Base-by-base conservation (phyloP, 2,329 filamentous ascomycete species). In the Trichoderma atroviride region DNA sequence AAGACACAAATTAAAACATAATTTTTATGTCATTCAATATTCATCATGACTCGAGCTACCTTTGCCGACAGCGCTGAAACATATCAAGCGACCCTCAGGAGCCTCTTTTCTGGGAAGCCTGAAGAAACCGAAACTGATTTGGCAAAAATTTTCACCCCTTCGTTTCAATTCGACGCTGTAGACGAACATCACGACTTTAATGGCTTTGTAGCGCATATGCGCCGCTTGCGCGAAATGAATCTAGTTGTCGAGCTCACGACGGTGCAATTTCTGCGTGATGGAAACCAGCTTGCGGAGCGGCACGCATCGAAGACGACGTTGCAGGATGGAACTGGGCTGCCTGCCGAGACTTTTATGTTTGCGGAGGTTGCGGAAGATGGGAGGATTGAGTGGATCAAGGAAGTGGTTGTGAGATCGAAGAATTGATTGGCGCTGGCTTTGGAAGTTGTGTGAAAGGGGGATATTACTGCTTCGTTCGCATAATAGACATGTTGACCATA, bases 331-430 rank as follows among this genome's bases (percentile, higher is more conserved):
- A 65, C 47, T 5, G 40, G 43, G 16, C 27, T 29, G 52, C 59
- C 24, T 22, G 58, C 70, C 11, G 64, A 70, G 37, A 71, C 70
- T 13, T 70, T 57, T n/a, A 64, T 65, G 60, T 69, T 71, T 70
- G 68, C 50, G 4, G 64, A 69, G 47, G 40, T 70, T 59, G 69
- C 69, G 16, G 53, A 61, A 14, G 70, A 70, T 66, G 70, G 64
- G n/a, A 53, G 58, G 22, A 53, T 71, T 31, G 24, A 24, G n/a
- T 70, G 68, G 33, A 63, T 71, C 13, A 56, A 68, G 11, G 69
- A 71, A 43, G 63, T 57, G 11, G 69, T 67, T 55, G 40, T 43
- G 40, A 31, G 33, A 29, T 19, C 22, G 19, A 67, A 47, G 31
- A 13, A 19, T 29, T n/a, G 22, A 19, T 31, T 4, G 11, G 35